phyloP scores from a whole-genome alignment of 2,329 filamentous ascomycete genomes.

The Fusarium avenaceum region DNA sequence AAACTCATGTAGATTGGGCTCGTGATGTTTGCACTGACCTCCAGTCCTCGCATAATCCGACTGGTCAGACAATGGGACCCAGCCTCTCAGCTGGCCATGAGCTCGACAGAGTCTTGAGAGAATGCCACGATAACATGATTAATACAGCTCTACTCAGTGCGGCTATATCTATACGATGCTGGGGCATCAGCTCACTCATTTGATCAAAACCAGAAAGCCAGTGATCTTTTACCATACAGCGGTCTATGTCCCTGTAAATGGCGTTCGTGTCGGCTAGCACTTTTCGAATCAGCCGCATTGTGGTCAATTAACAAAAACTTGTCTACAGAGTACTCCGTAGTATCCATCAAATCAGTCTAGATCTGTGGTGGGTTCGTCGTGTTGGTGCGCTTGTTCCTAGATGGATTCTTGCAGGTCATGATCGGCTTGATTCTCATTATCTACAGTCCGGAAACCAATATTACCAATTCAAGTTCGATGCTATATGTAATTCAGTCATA shows the following conservation, averaged over 20 bases:
- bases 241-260: constrained; percentile 5
- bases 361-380: neutral
- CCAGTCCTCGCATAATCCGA: constrained; percentile 35
- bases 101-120: constrained; percentile 26
- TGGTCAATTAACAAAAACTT: neutral
- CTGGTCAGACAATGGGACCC: constrained; percentile 37
- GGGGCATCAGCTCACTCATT: neutral
- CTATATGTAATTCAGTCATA: no score
- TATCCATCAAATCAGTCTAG: neutral
- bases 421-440: no score
- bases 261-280: neutral
- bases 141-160: constrained; percentile 10
- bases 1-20: constrained; percentile 14
- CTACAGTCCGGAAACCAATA: no score
- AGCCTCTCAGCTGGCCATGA: constrained; percentile 22
- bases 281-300: neutral
- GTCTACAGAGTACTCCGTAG: neutral
- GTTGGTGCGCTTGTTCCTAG: neutral
- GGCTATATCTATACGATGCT: neutral
- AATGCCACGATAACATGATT: constrained; percentile 38
- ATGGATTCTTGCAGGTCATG: no score
- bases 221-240: neutral
- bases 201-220: neutral
- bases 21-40: constrained; percentile 33
- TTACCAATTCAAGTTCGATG: no score